phyloP scores from a whole-genome alignment of 257 asterid genomes.

The Primulina eburnea region DNA sequence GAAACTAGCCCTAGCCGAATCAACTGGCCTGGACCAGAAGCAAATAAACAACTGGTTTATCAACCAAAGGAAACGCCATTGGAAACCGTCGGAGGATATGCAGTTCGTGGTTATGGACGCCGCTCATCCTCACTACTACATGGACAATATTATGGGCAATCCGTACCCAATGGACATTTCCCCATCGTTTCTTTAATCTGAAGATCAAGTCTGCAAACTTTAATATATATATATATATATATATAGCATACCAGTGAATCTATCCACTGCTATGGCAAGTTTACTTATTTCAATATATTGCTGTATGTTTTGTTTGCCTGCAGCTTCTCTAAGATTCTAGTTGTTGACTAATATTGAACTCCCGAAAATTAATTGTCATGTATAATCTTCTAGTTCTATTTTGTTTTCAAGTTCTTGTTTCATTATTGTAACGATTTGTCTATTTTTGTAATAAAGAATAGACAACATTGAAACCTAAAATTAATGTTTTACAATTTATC shows the following conservation, averaged over 20 bases:
- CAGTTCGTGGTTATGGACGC: conserved; percentile 97
- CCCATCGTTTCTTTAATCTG: conserved; percentile 53
- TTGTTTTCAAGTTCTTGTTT: background rate
- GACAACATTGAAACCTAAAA: too few species aligned
- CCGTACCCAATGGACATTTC: conserved; percentile 86
- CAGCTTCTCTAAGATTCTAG: background rate
- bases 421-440: too few species aligned
- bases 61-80: conserved; percentile 88
- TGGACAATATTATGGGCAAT: conserved; percentile 66
- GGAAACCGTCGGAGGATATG: conserved; percentile 98
- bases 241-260: background rate
- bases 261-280: background rate
- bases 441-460: too few species aligned
- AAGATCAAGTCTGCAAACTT: background rate
- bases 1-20: conserved; percentile 86
- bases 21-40: conserved; percentile 92
- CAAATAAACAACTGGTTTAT: conserved; percentile 97
- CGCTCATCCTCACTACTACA: conserved; percentile 59
- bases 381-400: background rate
- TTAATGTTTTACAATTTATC: too few species aligned
- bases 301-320: background rate
- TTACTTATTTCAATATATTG: background rate
- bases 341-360: background rate
- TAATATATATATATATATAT: too few species aligned
- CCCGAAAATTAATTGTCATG: background rate